Base-by-base conservation (phyloP, 2,329 filamentous ascomycete species). In the Aspergillus sojae region DNA sequence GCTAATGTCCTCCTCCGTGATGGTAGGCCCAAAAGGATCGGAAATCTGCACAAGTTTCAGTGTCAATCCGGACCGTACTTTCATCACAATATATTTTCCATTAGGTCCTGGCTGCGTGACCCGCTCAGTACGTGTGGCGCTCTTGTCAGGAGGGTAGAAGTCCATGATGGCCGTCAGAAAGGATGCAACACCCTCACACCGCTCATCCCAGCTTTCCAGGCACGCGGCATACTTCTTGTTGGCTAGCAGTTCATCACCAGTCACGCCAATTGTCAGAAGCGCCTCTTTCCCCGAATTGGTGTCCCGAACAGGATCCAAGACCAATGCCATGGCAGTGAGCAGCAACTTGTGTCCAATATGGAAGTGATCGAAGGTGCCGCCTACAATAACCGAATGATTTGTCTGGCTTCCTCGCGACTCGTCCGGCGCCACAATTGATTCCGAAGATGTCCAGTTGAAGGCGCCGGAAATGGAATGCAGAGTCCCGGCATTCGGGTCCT, bases 341-440 rank as follows among this genome's bases (percentile, higher is more conserved):
- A 99, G 86, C n/a, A 98, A 84, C 79, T 98, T 99, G 81, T 99
- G 95, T 6, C 95, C 95, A 4, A 92, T 89, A 75, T 99, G 95
- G 26, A 99, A 85, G 78, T 98, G 93, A 77, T 99, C 95, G 79
- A 98, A 99, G 0, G 95, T 99, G 11, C 95, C 95, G 34, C 94
- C 95, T 14, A 98, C 87, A 58, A 90, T 92, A 57, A 96, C 90
- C 16, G 87, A 85, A 63, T 83, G 79, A 75, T 91, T 86, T 48
- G 70, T 67, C 19, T 57, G 60, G 23, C 65, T 52, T 58, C 66
- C 60, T 26, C 55, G 39, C 30, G 62, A 54, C 39, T 70, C 62
- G 16, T 71, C 70, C n/a, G 72, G 63, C 55, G 56, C 56, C 56
- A 77, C 45, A 50, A 74, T 61, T 16, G 65, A 63, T 48, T 67